These are phyloP conservation scores for Nannizzia gypsea DNA, from an alignment of 2,329 filamentous ascomycete genomes.

Conservation along the genomic window DNA sequence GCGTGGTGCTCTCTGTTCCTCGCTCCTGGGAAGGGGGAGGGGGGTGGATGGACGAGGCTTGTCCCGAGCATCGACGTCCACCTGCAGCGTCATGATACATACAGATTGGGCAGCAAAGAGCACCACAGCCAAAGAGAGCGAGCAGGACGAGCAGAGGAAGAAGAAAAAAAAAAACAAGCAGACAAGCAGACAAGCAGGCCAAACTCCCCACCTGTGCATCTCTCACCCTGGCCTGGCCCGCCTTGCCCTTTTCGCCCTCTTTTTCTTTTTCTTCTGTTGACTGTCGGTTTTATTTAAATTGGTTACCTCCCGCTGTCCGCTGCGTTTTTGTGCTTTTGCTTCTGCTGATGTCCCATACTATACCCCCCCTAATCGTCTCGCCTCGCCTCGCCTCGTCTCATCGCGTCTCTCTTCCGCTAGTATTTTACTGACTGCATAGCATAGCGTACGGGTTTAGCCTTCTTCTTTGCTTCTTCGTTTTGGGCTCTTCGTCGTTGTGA, in stretches of 20 bases:
- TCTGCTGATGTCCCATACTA: background rate
- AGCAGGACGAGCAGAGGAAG: background rate
- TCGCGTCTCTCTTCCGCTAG: no score
- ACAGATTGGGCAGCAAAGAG: constrained; percentile 6
- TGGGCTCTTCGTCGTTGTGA: background rate
- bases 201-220: constrained; percentile 5
- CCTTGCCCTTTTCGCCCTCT: background rate
- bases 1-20: background rate
- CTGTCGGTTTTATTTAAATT: background rate
- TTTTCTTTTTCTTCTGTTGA: background rate
- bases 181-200: background rate
- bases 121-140: no score
- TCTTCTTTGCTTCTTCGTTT: background rate
- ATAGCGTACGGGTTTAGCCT: background rate
- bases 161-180: background rate
- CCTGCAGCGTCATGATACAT: background rate
- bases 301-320: background rate
- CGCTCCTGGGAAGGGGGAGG: background rate
- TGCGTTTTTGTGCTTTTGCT: background rate
- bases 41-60: no score
- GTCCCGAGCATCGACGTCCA: background rate
- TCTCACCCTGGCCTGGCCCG: constrained; percentile 3
- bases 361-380: background rate
- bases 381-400: no score
- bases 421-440: background rate